phyloP scores from a whole-genome alignment of 2,329 filamentous ascomycete genomes.

The Xylaria digitata region DNA sequence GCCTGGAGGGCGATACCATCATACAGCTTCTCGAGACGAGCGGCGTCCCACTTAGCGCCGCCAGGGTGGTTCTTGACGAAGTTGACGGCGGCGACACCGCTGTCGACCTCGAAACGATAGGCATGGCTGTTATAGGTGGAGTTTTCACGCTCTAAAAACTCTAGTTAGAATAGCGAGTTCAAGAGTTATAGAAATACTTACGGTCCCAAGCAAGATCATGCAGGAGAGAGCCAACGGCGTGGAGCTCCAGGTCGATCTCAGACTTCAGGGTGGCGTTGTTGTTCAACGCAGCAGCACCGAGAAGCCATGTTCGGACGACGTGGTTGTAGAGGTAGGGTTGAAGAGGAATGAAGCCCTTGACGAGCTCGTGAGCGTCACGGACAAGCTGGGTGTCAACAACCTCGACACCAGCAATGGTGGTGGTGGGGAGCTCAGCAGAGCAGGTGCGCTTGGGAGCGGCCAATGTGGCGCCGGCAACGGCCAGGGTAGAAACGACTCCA shows the following conservation, averaged over 20 bases:
- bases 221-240: constrained; percentile 38
- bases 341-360: constrained; percentile 35
- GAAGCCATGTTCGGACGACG: constrained; percentile 39
- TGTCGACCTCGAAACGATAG: constrained; percentile 40
- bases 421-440: constrained; percentile 31
- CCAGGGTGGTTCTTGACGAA: constrained; percentile 37
- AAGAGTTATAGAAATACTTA: constrained; percentile 15
- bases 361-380: constrained; percentile 33
- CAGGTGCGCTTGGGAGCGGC: constrained; percentile 30
- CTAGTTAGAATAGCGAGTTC: not conserved
- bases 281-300: constrained; percentile 39
- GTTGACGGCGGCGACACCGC: constrained; percentile 34
- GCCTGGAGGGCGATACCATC: constrained; percentile 39
- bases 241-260: constrained; percentile 37
- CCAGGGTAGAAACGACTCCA: constrained; percentile 32
- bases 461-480: constrained; percentile 26
- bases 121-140: constrained; percentile 32
- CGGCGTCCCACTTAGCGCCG: constrained; percentile 29
- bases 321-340: constrained; percentile 42
- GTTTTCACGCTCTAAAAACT: constrained; percentile 32
- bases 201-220: constrained; percentile 41
- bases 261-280: constrained; percentile 42
- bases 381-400: constrained; percentile 39
- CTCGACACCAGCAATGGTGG: constrained; percentile 39
- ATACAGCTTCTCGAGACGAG: constrained; percentile 37